Base-by-base conservation (phyloP, 2,329 filamentous ascomycete genomes). In the Exophiala alcalophila region DNA sequence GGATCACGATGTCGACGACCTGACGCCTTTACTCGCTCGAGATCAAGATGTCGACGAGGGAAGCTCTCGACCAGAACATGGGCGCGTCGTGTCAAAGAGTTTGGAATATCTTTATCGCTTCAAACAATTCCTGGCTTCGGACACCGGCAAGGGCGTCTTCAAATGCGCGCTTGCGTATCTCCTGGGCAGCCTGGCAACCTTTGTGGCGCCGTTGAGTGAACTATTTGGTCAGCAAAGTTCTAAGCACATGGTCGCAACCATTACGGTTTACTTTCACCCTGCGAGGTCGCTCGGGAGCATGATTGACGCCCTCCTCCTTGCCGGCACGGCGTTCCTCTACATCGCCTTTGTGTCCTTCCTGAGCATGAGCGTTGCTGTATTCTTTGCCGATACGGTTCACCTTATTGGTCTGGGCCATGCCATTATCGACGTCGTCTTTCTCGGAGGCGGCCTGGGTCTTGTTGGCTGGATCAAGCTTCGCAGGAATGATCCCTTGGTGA, bases 191-290 rank as follows among this genome's bases (percentile, higher is more conserved):
- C 71, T 94, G 64, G 88, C 83, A 24, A 96, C 90, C 0, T 92
- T 95, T 57, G 81, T 87, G 50, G 78, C 83, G 2, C 75, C 77
- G 2, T 73, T 95, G 42, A 82, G 88, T 11, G 69, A 73, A 5
- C 78, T 89, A 43, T 71, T 96, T 11, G 91, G 91, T 8, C 75
- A 83, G 51, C 84, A 89, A 59, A 90, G 95, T 65, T 88, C 88
- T 36, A 96, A 96, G 61, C 91, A 96, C 65, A 83, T 95, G 59
- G 88, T 95, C 37, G 89, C 89, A 21, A 96, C 91, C 2, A 80
- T 96, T 44, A 94, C 88, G 1, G 90, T 96, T 8, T 97, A 95
- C 60, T 97, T 96, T 59, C 89, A 96, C 62, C 89, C 91, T 4
- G 86, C 88, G 4, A 76, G 91, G 44, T 87, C 87, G 12, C 78